Conservation (phyloP, 768 basidiomycete genomes). For the Agrocybe pediades region DNA sequence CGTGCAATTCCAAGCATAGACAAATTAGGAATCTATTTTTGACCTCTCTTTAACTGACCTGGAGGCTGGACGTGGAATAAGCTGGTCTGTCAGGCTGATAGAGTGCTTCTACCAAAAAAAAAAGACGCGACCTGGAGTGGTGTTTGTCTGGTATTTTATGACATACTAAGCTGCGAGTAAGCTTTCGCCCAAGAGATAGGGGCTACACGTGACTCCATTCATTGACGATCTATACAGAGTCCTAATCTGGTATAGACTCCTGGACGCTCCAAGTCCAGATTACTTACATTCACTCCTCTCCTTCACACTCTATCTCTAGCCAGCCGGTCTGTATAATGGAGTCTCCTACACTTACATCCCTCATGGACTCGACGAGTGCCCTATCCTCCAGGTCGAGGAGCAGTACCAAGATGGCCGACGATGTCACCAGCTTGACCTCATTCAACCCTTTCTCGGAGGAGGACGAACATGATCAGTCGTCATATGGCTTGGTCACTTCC, state of each 20-base stretch:
- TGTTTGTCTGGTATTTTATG: not conserved
- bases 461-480: conserved; percentile 87
- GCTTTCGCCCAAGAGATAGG: not conserved
- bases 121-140: not conserved
- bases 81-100: not conserved
- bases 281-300: conserved; percentile 4
- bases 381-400: conserved; percentile 62
- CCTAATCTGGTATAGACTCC: not conserved
- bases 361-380: conserved; percentile 36
- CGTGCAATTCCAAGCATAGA: not conserved
- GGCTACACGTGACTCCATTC: conserved; percentile 1
- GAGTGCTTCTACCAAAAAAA: too few relatives aligned
- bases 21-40: not conserved
- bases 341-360: conserved; percentile 33
- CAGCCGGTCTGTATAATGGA: conserved; percentile 24
- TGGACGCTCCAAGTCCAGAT: not conserved
- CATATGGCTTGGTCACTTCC: conserved; percentile 81
- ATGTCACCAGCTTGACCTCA: conserved; percentile 76
- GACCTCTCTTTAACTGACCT: not conserved
- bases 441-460: conserved; percentile 94
- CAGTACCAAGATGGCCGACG: conserved; percentile 58
- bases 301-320: conserved; percentile 3
- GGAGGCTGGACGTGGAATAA: not conserved
- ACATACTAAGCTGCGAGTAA: not conserved
- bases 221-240: not conserved